These are phyloP conservation scores for Chlorella ohadii DNA, from an alignment of 139 green algal species.

Conservation along the genomic window DNA sequence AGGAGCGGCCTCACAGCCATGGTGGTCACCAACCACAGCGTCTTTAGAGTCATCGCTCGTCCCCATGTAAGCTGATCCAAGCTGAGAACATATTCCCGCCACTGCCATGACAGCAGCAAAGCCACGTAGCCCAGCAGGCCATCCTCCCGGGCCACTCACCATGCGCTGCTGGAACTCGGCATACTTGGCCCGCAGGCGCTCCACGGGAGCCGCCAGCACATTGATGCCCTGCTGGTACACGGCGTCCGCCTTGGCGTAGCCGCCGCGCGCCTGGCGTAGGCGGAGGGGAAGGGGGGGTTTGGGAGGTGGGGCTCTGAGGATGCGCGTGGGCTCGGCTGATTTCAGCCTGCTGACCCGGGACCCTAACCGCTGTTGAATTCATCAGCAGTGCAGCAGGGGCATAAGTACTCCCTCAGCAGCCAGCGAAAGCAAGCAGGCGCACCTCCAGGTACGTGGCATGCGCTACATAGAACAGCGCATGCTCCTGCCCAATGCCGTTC, in stretches of 20 bases:
- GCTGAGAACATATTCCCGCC: background rate
- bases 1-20: no score
- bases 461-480: constrained; percentile 90
- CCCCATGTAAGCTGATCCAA: no score
- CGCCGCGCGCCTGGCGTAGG: background rate
- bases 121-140: background rate
- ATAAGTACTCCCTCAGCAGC: no score
- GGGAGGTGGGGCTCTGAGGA: background rate
- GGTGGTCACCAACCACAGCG: no score
- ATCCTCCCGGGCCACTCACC: constrained; percentile 47
- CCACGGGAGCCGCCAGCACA: constrained; percentile 69
- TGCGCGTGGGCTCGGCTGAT: no score
- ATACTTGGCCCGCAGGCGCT: constrained; percentile 79
- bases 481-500: constrained; percentile 77
- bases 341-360: no score
- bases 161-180: constrained; percentile 87
- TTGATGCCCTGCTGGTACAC: constrained; percentile 83
- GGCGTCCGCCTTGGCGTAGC: constrained; percentile 69
- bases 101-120: background rate
- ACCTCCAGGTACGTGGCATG: constrained; percentile 88
- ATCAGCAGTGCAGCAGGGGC: no score
- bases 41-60: no score
- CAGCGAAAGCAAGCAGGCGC: constrained; percentile 38
- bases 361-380: no score
- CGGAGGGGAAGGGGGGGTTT: background rate